Evolutionary conservation across 352 stramenopile genomes (phyloP).

Genomic region (Globisporangium abappressorium): DNA sequence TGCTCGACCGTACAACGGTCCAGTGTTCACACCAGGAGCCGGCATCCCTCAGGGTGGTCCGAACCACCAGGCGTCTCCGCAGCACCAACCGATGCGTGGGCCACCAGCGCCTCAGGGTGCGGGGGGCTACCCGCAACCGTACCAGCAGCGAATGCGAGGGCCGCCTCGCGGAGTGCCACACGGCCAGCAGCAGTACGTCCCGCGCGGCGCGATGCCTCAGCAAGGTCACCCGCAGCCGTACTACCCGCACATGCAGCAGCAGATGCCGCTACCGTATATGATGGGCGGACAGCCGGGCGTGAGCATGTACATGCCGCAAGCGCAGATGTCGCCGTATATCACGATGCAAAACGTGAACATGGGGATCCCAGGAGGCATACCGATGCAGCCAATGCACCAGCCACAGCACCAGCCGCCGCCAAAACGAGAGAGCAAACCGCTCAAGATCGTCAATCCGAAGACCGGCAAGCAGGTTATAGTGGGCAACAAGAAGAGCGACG

Average conservation of each 20-base stretch:
- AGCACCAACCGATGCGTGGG: slow-evolving; percentile 45
- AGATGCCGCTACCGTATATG: slow-evolving; percentile 46
- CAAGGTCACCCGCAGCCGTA: slow-evolving; percentile 31
- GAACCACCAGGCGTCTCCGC: slow-evolving; percentile 29
- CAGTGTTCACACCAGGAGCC: slow-evolving; percentile 35
- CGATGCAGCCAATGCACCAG: slow-evolving; percentile 25
- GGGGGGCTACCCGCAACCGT: slow-evolving; percentile 26
- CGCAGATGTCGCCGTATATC: slow-evolving; percentile 34
- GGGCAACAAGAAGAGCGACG: slow-evolving; percentile 14
- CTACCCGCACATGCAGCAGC: slow-evolving; percentile 37
- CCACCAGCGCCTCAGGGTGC: slow-evolving; percentile 23
- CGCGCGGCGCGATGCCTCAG: slow-evolving; percentile 35
- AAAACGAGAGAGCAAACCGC: slow-evolving; percentile 46
- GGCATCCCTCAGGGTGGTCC: slow-evolving; percentile 13
- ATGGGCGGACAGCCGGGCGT: slow-evolving; percentile 40
- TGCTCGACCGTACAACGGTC: slow-evolving; percentile 37
- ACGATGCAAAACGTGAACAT: slow-evolving; percentile 46
- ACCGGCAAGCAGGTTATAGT: slow-evolving; percentile 11
- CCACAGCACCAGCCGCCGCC: slow-evolving; percentile 30
- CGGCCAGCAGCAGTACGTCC: slow-evolving; percentile 35
- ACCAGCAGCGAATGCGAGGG: slow-evolving; percentile 35
- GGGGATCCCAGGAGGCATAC: slow-evolving; percentile 39
- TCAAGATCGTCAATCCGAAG: slow-evolving; percentile 33
- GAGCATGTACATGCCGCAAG: slow-evolving; percentile 19
- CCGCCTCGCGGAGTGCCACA: slow-evolving; percentile 36